These are phyloP conservation scores for Euryodendron excelsum DNA, from an alignment of 148 eudicot species.

Conservation along the genomic window DNA sequence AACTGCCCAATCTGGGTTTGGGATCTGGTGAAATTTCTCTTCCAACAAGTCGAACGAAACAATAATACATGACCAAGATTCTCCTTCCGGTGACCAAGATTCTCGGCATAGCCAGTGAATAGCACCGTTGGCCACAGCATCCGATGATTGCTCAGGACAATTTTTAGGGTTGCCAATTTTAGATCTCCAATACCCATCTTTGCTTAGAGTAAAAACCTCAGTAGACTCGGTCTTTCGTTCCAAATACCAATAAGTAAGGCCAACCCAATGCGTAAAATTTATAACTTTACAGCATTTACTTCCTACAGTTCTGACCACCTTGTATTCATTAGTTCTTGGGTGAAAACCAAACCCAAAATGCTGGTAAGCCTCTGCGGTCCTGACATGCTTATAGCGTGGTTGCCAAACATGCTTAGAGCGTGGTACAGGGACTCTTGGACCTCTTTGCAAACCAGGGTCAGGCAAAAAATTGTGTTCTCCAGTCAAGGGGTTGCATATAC, in stretches of 20 bases:
- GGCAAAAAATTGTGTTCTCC: neutral
- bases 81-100: neutral
- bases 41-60: neutral
- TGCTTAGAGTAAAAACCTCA: neutral
- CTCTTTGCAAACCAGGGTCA: neutral
- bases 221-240: too few species aligned
- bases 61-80: neutral
- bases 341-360: neutral
- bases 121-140: neutral
- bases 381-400: neutral
- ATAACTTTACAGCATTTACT: too few species aligned
- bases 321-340: neutral
- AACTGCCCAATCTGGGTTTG: neutral
- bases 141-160: neutral
- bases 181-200: neutral
- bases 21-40: neutral
- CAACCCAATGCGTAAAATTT: too few species aligned
- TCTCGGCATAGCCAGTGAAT: neutral
- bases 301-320: neutral
- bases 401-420: too few species aligned
- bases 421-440: too few species aligned
- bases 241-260: too few species aligned
- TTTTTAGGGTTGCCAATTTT: neutral
- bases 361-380: neutral
- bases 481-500: neutral